Percentiles rank a stretch among this genome's conserved stretches.
Conservation (phyloP, 1,284 basidiomycete species). For the Apiotrichum siamense region DNA sequence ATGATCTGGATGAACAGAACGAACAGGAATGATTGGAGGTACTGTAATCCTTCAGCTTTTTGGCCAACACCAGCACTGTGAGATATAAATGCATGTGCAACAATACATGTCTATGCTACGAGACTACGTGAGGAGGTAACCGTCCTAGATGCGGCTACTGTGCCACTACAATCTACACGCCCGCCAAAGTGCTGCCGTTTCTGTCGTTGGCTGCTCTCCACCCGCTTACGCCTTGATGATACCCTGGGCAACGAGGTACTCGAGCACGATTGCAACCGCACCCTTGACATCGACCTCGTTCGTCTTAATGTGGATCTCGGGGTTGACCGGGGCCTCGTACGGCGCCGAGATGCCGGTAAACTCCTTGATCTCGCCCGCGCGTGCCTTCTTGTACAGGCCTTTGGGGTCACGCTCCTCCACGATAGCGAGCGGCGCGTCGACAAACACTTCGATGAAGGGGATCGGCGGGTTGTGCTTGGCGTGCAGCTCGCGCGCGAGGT, state of each 20-base stretch:
- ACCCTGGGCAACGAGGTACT: slow-evolving; percentile 65
- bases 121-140: too few relatives aligned
- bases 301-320: slow-evolving; percentile 92
- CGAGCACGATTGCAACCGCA: slow-evolving; percentile 71
- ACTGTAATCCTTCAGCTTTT: not conserved
- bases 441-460: slow-evolving; percentile 88
- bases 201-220: too few relatives aligned
- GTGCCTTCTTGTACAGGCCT: slow-evolving; percentile 94
- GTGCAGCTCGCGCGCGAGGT: slow-evolving; percentile 78
- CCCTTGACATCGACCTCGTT: slow-evolving; percentile 71
- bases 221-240: slow-evolving; percentile 30
- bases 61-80: slow-evolving; percentile 1
- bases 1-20: not conserved
- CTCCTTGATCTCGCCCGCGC: slow-evolving; percentile 87
- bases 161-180: too few relatives aligned
- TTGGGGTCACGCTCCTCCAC: slow-evolving; percentile 95
- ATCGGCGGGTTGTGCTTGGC: slow-evolving; percentile 54
- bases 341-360: slow-evolving; percentile 90
- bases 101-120: not conserved
- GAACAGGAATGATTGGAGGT: not conserved
- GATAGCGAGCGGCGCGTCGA: slow-evolving; percentile 83
- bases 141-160: too few relatives aligned
- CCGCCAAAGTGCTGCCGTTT: too few relatives aligned
- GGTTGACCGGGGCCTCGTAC: slow-evolving; percentile 78
- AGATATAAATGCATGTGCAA: slow-evolving; percentile 7